Percentiles rank a stretch among this genome's conserved stretches.
Conservation (phyloP, 306 rosid genomes). For the Cicer cuneatum region DNA sequence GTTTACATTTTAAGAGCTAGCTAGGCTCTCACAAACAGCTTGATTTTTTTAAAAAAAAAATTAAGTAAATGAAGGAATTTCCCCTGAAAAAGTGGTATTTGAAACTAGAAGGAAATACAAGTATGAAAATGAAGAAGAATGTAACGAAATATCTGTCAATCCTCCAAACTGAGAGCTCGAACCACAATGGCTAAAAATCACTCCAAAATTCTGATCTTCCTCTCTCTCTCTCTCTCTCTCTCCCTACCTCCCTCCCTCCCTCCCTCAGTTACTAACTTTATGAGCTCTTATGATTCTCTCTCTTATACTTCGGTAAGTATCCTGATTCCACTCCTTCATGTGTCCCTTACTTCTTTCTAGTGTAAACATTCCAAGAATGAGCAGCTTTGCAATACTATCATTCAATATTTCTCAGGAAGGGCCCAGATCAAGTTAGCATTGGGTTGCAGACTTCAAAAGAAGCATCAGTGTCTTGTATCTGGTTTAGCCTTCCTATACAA, state of each 20-base stretch:
- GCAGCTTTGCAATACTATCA: slow-evolving; percentile 14
- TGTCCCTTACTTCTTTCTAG: slow-evolving; percentile 1
- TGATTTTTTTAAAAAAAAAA: not conserved
- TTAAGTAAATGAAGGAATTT: slow-evolving; percentile 20
- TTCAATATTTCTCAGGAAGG: not conserved
- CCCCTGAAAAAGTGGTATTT: not conserved
- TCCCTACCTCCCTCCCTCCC: not conserved
- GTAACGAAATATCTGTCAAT: not conserved
- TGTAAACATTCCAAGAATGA: not conserved
- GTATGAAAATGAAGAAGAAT: not conserved
- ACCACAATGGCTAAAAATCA: not conserved
- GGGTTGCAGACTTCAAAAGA: not conserved
- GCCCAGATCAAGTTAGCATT: not conserved
- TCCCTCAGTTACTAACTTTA: not conserved
- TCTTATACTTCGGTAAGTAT: not conserved
- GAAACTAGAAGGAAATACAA: slow-evolving; percentile 15
- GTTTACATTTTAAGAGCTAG: slow-evolving; percentile 7
- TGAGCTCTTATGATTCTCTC: not conserved
- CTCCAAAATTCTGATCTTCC: slow-evolving; percentile 6
- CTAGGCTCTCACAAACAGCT: not conserved
- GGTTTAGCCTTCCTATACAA: not conserved
- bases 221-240: slow-evolving; percentile 1
- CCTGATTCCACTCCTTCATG: not conserved
- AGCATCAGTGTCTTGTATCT: not conserved
- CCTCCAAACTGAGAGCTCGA: not conserved